phyloP scores from a whole-genome alignment of 352 stramenopile species.

The Pelagophyceae sp. region DNA sequence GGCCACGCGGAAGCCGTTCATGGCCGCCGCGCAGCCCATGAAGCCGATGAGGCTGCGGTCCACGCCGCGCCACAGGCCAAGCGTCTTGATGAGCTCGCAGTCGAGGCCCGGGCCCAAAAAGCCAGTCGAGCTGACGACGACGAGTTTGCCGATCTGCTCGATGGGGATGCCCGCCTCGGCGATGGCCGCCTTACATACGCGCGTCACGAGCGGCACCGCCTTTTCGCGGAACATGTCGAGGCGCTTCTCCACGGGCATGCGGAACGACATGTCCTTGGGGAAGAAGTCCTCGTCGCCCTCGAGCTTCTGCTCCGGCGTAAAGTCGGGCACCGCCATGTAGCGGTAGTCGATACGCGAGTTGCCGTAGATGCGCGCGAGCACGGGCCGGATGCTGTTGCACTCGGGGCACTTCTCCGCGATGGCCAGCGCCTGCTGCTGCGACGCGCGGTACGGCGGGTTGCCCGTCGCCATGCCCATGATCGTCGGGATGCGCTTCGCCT shows the following conservation, averaged over 20 bases:
- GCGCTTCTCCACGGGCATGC: constrained; percentile 28
- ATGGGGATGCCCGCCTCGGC: constrained; percentile 27
- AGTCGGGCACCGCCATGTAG: constrained; percentile 42
- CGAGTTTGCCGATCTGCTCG: constrained; percentile 34
- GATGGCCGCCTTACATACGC: constrained; percentile 35
- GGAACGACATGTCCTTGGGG: constrained; percentile 24
- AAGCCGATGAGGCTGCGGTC: constrained; percentile 38
- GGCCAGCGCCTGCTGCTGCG: constrained; percentile 28
- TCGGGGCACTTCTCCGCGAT: constrained; percentile 32
- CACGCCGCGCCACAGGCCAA: constrained; percentile 31
- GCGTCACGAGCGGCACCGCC: constrained; percentile 37
- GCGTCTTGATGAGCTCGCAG: constrained; percentile 40
- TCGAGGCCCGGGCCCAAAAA: constrained; percentile 40
- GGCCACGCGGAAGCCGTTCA: constrained; percentile 40
- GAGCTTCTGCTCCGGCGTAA: constrained; percentile 32
- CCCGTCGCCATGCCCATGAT: constrained; percentile 42
- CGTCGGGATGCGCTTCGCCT: constrained; percentile 31
- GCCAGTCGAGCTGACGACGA: constrained; percentile 40
- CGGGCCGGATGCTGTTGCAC: constrained; percentile 30
- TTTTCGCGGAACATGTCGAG: constrained; percentile 41
- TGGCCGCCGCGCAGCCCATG: constrained; percentile 41
- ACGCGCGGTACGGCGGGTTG: constrained; percentile 37
- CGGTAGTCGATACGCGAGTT: constrained; percentile 38
- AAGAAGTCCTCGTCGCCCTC: constrained; percentile 35
- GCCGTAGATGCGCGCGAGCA: constrained; percentile 41